These are phyloP conservation scores for Tephrocybe sp. DNA, from an alignment of 768 basidiomycete genomes.

Conservation along the genomic window DNA sequence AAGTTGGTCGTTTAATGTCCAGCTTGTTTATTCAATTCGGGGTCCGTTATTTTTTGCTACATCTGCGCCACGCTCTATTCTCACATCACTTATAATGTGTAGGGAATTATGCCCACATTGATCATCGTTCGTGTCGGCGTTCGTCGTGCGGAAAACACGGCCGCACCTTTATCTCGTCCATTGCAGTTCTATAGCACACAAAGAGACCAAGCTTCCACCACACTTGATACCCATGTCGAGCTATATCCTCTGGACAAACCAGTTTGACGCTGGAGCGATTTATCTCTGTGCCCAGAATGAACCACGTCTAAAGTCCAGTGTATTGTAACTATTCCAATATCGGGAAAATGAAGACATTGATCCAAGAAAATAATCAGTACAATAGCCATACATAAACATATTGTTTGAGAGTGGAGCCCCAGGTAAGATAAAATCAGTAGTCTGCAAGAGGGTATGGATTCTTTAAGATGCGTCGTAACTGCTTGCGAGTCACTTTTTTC, in stretches of 20 bases:
- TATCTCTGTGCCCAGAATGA: too few relatives aligned
- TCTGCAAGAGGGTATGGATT: conserved; percentile 27
- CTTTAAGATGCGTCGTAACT: conserved; percentile 27
- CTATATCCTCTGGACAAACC: background rate
- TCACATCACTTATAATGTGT: background rate
- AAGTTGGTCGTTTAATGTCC: conserved; percentile 12
- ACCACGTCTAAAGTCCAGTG: too few relatives aligned
- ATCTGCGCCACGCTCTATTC: too few relatives aligned
- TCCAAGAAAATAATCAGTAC: too few relatives aligned
- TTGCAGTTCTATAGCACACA: background rate
- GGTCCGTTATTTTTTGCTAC: too few relatives aligned
- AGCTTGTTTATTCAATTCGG: conserved; percentile 12
- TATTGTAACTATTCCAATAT: too few relatives aligned
- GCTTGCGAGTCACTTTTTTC: conserved; percentile 19
- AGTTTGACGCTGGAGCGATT: too few relatives aligned
- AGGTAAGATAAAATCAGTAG: too few relatives aligned
- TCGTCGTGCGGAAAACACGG: background rate
- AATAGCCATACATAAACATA: too few relatives aligned
- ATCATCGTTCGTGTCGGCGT: background rate
- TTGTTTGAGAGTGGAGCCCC: too few relatives aligned
- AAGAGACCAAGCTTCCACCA: background rate
- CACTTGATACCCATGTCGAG: background rate
- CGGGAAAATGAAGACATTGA: too few relatives aligned
- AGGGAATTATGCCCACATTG: background rate
- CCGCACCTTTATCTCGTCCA: background rate